Base-by-base conservation (phyloP, 2,329 filamentous ascomycete genomes). In the Tolypocladium guangdongense region DNA sequence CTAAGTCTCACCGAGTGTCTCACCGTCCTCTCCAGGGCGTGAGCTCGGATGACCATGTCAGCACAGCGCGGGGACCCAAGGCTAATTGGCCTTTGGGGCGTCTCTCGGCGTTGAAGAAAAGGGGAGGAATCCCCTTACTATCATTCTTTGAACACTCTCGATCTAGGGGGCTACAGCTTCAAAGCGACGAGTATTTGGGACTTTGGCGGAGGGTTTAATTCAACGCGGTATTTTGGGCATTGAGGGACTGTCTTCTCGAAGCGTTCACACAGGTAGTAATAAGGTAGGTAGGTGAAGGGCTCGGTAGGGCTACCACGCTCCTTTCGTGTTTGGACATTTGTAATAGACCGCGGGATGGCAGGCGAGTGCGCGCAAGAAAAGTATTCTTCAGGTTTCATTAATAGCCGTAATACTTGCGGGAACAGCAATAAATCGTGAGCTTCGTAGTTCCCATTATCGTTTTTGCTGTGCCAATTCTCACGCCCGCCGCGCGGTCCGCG, bases 1-100 rank as follows among this genome's bases (percentile, higher is more conserved):
- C 55, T 74, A 67, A 61, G 46, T 18, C 32, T 35, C 30, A 45
- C 22, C 46, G 35, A 73, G 67, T 60, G 46, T 18, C 32, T 35
- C 30, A 45, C 22, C 46, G 35, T 18, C 16, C 35, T 7, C 36
- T 53, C 24, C 37, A 4, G 45, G 45, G 27, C 18, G 10, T 32
- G 33, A 32, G 27, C 22, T 20, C 22, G 18, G 35, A n/a, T 32
- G 33, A 16, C 22, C 32, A 22, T 37, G 30, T 49, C 24, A 45
- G 41, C 24, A 45, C 16, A 30, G 7, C 7, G 41, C 41, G 24
- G 16, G 2, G 14, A 30, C 41, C 41, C 41, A n/a, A 18, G 41
- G 24, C n/a, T 16, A n/a, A 45, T 36, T 38, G 24, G 4, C 35
- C 37, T 3, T 38, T 41, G 16, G 36, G 22, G 36, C 36, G 49